Base-by-base conservation (phyloP, 345 rosid genomes). In the Aquilaria malaccensis region DNA sequence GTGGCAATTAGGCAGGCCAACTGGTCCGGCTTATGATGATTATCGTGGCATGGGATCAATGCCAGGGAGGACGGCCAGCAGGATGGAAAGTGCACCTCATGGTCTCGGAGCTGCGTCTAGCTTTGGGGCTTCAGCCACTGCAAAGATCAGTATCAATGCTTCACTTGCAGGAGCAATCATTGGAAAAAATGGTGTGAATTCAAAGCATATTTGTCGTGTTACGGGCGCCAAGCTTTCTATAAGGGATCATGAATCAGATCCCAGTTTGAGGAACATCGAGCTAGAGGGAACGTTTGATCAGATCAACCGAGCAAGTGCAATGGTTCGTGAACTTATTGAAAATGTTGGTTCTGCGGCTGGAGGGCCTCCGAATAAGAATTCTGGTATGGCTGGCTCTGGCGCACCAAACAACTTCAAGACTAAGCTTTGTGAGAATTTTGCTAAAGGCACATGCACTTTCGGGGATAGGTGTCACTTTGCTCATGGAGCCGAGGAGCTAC, bases 251-350 rank as follows among this genome's bases (percentile, higher is more conserved):
- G 97, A 95, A 56, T 56, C 78, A 2, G 95, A 95, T 64, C 87
- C 97, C 2, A 85, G 78, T 67, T 65, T 79, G 71, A 86, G 85
- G 81, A 91, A 86, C 79, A 95, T 95, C 57, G 96, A 88, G 77
- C 86, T 95, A 1, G 97, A 95, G 79, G 99, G 99, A 61, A 79
- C 96, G 55, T 85, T 86, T 37, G 97, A 91, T 73, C 99, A 95
- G 86, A 95, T 95, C 61, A 87, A 84, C 60, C 89, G 86, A 81
- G 99, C 97, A 13, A 91, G 89, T n/a, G 84, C 85, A 29, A 95
- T 91, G 97, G 96, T 95, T 55, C 84, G 81, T 5, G 96, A 88
- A 63, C 88, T 95, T 50, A 91, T 95, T 66, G 81, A 67, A 55
- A 91, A 84, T 50, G 77, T 88, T 1, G 83, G 84, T 46, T 79